Percentiles rank a stretch among this genome's conserved stretches.
Evolutionary conservation across 352 stramenopile species (phyloP).

Genomic region (Phytophthora cactorum): DNA sequence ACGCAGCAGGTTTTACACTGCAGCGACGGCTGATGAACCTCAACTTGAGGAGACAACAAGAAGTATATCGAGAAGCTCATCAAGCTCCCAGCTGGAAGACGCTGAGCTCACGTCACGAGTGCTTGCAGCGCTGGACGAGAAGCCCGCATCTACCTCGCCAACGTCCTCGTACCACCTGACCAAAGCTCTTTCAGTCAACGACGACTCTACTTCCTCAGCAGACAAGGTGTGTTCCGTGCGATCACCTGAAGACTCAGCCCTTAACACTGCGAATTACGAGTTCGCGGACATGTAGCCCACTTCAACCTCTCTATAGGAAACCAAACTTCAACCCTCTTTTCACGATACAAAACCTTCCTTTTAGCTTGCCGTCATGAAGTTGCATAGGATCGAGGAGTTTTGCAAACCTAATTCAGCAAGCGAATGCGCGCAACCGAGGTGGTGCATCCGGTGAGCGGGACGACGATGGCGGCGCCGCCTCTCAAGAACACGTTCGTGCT

Average conservation of each 20-base stretch:
- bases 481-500: slow-evolving; percentile 55
- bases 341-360: slow-evolving; percentile 9
- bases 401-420: slow-evolving; percentile 19
- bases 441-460: slow-evolving; percentile 41
- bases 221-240: slow-evolving; percentile 17
- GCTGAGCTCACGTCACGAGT: slow-evolving; percentile 62
- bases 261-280: neutral
- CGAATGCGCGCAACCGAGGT: slow-evolving; percentile 34
- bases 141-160: slow-evolving; percentile 14
- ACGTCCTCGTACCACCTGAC: slow-evolving; percentile 15
- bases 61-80: slow-evolving; percentile 43
- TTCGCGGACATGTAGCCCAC: slow-evolving; percentile 4
- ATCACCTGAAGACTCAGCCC: slow-evolving; percentile 16
- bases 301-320: slow-evolving; percentile 4
- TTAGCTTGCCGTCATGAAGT: slow-evolving; percentile 6
- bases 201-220: neutral
- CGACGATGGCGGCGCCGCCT: slow-evolving; percentile 31
- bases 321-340: slow-evolving; percentile 11
- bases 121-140: slow-evolving; percentile 58
- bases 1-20: slow-evolving; percentile 21
- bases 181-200: slow-evolving; percentile 21
- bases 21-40: slow-evolving; percentile 3
- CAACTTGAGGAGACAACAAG: slow-evolving; percentile 9
- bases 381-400: slow-evolving; percentile 12
- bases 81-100: slow-evolving; percentile 56